Base-by-base conservation (phyloP, 371 early-diverging fungal genomes). In the Circinella umbellata region DNA sequence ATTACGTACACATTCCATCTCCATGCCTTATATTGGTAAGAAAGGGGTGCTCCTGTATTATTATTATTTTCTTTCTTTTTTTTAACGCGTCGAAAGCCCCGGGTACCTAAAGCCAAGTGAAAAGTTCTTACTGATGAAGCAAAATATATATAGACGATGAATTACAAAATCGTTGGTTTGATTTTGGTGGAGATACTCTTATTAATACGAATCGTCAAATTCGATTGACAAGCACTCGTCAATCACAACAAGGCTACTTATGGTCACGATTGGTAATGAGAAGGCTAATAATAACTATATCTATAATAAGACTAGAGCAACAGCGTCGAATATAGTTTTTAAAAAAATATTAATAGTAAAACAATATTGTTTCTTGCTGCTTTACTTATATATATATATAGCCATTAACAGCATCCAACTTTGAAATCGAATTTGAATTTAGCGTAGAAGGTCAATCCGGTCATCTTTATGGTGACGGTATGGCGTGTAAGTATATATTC, bases 401-500 rank as follows among this genome's bases (percentile, higher is more conserved):
- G 89, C 89, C 92, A 55, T 81, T 95, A 65, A 88, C 90, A 0
- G 79, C 87, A 46, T 78, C 82, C 59, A 88, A 92, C 72, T 98
- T 97, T 92, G 83, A 91, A 76, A 76, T 97, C 39, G 98, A 98
- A 73, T 92, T 99, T 75, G 95, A 97, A 75, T 97, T 96, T 82
- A 90, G 89, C 66, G 92, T 99, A 42, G 84, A 82, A 55, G 94
- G 95, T 67, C 85, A 86, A 63, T 67, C 82, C 34, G 81, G 83
- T 42, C 85, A 85, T 60, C 75, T 96, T 57, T 90, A 80, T 68
- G 99, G 98, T 49, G 99, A 99, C 79, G 99, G 99, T 15, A 92
- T 99, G 81, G 99, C 98, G 34, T 89, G 98, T 80, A 97, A 93
- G 94, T 90, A 81, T 27, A 27, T 27, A 66, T 47, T 39, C 35